Evolutionary conservation across 2,329 filamentous ascomycete genomes (phyloP), one percentile per base, ranked within the genome.

Genomic region (Didymella lethalis): DNA sequence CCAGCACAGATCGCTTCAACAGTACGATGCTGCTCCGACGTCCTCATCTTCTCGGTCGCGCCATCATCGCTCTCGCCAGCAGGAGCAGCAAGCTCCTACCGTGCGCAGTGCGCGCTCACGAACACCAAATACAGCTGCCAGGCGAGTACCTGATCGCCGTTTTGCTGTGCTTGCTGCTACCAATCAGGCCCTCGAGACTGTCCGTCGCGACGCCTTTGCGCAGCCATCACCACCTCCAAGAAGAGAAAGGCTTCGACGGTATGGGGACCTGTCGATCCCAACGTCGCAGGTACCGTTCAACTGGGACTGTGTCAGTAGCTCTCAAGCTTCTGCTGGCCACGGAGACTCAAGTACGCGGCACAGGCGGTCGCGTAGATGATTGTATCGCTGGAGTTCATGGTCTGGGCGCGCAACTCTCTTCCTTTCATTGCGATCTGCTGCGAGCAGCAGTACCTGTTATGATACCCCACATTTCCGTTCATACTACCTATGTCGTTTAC

Each of bases 161-260:
- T 77, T 77, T 43, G 75, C 75, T 28, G 75, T 77, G 1, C 69
- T 75, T 16, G 75, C 75, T 41, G 74, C 74, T 6, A 77, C 75
- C 4, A 76, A 76, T 41, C 69, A 71, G 38, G 75, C 75, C 7
- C 68, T 76, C 4, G 74, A 77, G 44, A 67, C 74, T 18, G 64
- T 77, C 2, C 64, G 75, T 2, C 70, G 72, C 8, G 75, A 77
- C 59, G 75, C 75, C 0, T 76, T 77, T 64, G 63, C 72, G 18
- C 70, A 73, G 28, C 64, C 74, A 0, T 74, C 75, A 11, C 73
- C 75, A 29, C 74, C 74, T 14, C 72, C 72, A 16, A 61, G 70
- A 20, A 61, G 69, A 29, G 69, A 74, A n/a, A 64, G 74, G 31
- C 47, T 76, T 56, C 62, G 72, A 45, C 62, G 73, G 5, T 75